phyloP scores from a whole-genome alignment of 192 early-diverging fungal species.

The Backusella sp. region DNA sequence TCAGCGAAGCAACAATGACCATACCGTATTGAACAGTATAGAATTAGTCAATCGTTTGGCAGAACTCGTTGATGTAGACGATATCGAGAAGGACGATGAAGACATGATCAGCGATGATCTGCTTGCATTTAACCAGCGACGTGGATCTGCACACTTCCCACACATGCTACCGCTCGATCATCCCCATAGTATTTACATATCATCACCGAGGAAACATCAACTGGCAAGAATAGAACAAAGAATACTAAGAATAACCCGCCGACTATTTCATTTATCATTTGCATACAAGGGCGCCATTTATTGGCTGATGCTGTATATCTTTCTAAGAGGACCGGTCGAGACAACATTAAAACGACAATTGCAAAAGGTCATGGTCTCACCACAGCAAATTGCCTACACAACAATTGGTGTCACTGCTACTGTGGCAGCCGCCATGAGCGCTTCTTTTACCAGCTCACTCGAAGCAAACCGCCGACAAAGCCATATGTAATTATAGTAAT shows the following conservation, averaged over 20 bases:
- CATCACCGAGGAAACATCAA: constrained; percentile 20
- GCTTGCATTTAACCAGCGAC: background rate
- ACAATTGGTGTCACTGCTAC: constrained; percentile 27
- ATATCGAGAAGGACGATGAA: background rate
- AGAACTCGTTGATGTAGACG: background rate
- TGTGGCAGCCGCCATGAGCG: constrained; percentile 13
- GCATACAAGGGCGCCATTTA: constrained; percentile 32
- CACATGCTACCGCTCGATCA: constrained; percentile 24
- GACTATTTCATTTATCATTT: constrained; percentile 25
- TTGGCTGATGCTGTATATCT: constrained; percentile 30
- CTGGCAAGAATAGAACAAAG: constrained; percentile 22
- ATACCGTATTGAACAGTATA: background rate
- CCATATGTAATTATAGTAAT: background rate
- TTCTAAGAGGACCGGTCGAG: constrained; percentile 32
- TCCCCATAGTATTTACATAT: constrained; percentile 27
- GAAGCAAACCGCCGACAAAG: background rate
- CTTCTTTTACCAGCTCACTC: constrained; percentile 7
- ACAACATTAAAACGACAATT: constrained; percentile 14
- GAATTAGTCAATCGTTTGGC: constrained; percentile 2
- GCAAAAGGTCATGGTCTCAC: background rate
- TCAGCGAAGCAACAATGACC: background rate
- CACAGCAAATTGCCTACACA: constrained; percentile 23
- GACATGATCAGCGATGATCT: background rate
- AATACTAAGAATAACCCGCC: constrained; percentile 12
- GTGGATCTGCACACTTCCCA: constrained; percentile 20